Evolutionary conservation across 179 eudicot species (phyloP).

Genomic region (Camellia oleifera): DNA sequence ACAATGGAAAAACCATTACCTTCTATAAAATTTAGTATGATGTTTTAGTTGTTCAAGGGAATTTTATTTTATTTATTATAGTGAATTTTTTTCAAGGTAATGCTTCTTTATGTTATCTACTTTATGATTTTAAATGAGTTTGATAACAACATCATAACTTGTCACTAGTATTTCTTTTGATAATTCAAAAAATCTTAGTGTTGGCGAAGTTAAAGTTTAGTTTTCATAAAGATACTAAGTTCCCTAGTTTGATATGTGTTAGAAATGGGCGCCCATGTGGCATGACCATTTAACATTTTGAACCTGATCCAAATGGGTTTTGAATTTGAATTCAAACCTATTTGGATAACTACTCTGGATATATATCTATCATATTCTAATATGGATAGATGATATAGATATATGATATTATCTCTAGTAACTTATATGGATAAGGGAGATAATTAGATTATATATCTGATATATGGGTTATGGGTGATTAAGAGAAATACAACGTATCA

Average conservation of each 20-base stretch:
- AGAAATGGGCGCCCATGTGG: too few relatives aligned
- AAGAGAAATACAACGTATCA: too few relatives aligned
- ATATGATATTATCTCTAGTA: too few relatives aligned
- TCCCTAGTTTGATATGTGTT: neutral
- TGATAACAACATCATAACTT: neutral
- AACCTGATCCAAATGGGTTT: too few relatives aligned
- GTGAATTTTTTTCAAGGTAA: neutral
- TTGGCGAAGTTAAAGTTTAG: neutral
- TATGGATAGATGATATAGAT: too few relatives aligned
- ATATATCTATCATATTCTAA: too few relatives aligned
- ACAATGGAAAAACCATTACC: neutral
- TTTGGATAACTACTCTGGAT: too few relatives aligned
- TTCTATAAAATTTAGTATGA: neutral
- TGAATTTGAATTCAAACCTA: too few relatives aligned
- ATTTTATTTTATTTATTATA: neutral
- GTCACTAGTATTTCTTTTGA: neutral
- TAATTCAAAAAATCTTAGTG: neutral
- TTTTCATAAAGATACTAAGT: neutral
- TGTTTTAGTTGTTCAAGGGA: neutral
- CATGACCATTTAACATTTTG: too few relatives aligned
- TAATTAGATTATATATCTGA: too few relatives aligned
- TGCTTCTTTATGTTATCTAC: neutral
- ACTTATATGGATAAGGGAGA: too few relatives aligned
- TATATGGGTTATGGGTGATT: too few relatives aligned
- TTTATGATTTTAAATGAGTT: neutral